A percentile compares a stretch with the other conserved stretches of the same genome.
Evolutionary conservation across 1,139 yeast genomes (phyloP).

Genomic region (Saccharomyces hybrid): DNA sequence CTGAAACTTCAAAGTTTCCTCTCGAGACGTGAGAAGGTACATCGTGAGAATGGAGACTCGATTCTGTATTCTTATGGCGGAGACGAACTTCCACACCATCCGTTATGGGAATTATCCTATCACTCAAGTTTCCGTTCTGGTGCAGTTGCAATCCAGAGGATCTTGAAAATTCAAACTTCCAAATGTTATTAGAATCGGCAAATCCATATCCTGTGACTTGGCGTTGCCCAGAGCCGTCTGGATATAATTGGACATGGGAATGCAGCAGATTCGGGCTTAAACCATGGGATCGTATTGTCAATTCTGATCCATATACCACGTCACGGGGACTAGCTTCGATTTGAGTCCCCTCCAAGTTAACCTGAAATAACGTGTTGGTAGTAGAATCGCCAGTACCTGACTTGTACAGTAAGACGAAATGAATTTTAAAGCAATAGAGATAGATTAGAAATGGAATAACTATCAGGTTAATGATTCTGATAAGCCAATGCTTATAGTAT

Average conservation of each 20-base stretch:
- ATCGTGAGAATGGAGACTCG: slow-evolving; percentile 57
- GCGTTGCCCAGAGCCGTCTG: slow-evolving; percentile 66
- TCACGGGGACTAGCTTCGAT: slow-evolving; percentile 54
- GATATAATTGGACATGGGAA: slow-evolving; percentile 61
- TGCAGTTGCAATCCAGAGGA: slow-evolving; percentile 28
- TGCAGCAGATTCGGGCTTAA: slow-evolving; percentile 62
- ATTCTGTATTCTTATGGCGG: slow-evolving; percentile 45
- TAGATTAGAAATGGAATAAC: slow-evolving; percentile 69
- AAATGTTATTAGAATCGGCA: slow-evolving; percentile 62
- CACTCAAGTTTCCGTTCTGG: slow-evolving; percentile 21
- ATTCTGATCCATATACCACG: slow-evolving; percentile 51
- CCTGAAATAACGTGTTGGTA: slow-evolving; percentile 63
- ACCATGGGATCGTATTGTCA: slow-evolving; percentile 69
- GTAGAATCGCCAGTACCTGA: slow-evolving; percentile 79
- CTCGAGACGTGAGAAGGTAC: slow-evolving; percentile 50
- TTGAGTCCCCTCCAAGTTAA: slow-evolving; percentile 50
- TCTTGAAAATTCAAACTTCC: slow-evolving; percentile 47
- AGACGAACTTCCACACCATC: slow-evolving; percentile 54
- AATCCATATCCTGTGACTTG: slow-evolving; percentile 73
- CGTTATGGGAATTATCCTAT: slow-evolving; percentile 29
- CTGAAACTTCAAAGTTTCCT: slow-evolving; percentile 54
- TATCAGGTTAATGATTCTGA: slow-evolving; percentile 61
- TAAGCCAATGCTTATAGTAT: slow-evolving; percentile 62
- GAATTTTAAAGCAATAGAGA: slow-evolving; percentile 66
- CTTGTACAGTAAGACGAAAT: slow-evolving; percentile 63